A percentile compares a stretch with the other conserved stretches of the same genome.
Conservation (phyloP, 2,329 filamentous ascomycete species). For the Phyllosticta citrichinensis region DNA sequence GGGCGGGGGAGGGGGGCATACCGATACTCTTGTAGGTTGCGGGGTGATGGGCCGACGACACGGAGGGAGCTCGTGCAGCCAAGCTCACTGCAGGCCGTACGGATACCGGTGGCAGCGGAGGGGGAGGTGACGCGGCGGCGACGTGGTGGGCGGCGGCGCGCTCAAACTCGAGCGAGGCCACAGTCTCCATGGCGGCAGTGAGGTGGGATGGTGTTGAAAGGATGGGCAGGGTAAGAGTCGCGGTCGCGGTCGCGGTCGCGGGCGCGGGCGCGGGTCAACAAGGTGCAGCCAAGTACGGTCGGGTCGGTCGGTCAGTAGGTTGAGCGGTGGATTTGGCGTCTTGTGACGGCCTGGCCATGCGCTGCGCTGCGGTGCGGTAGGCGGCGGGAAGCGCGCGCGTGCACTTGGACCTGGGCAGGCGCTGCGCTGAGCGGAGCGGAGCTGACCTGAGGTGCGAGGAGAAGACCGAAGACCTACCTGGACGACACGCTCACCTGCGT, state of each 20-base stretch:
- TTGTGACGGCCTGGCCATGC: too few relatives aligned
- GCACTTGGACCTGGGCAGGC: background rate
- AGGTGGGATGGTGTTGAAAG: background rate
- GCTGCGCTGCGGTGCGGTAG: background rate
- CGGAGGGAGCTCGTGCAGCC: slow-evolving; percentile 4
- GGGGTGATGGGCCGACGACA: background rate
- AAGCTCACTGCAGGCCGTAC: background rate
- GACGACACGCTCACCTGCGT: background rate
- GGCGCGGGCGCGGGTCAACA: background rate
- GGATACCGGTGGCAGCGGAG: background rate
- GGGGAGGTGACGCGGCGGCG: background rate
- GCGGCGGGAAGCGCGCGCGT: background rate
- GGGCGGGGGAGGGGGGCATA: background rate
- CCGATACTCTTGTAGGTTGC: background rate
- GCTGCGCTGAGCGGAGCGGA: too few relatives aligned
- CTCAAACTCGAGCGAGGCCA: slow-evolving; percentile 4
- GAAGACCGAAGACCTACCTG: background rate
- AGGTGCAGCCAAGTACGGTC: background rate
- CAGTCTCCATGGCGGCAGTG: slow-evolving; percentile 1
- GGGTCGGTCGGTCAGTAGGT: too few relatives aligned
- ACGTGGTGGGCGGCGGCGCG: slow-evolving; percentile 4
- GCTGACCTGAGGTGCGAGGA: background rate
- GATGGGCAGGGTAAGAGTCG: background rate
- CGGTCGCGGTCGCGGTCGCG: too few relatives aligned
- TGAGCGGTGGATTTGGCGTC: background rate